Base-by-base conservation (phyloP, 768 basidiomycete genomes). In the Xerocomus spinulosus region DNA sequence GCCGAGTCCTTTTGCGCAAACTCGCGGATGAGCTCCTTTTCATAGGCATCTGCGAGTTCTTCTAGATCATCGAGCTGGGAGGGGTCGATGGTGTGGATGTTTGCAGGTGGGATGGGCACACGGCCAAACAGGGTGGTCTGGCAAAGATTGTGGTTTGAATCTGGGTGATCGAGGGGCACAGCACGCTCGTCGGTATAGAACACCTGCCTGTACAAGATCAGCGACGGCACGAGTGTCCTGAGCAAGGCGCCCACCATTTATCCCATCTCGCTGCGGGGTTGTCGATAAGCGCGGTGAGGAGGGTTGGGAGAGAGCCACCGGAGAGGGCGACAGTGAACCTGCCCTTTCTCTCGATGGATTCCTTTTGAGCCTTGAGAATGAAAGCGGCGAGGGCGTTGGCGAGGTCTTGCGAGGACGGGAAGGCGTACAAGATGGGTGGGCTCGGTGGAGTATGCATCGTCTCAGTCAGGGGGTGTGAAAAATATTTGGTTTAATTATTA, bases 171-270 rank as follows among this genome's bases (percentile, higher is more conserved):
- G 63, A 96, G 82, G 8, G 92, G 92, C 20, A 99, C 96, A 52
- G 83, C 81, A 45, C 96, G 88, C 71, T 99, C 96, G 68, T 99
- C 96, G 25, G 85, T 92, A 62, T 96, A 99, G 72, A 87, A 99
- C 60, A 98, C 83, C 54, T 97, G 93, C 96, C 95, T 98, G 64
- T 25, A 24, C 10, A 30, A 6, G 26, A 28, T 57, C 40, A 56
- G 50, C 12, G 6, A 5, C 1, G 36, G n/a, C 7, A 8, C 24
- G 3, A 4, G 8, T 7, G 6, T 28, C 26, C 6, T 12, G 13
- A 23, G n/a, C 29, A 48, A 18, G 26, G 25, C 15, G 72, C 76
- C 50, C 57, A 92, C 95, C 96, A 99, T 67, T 90, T 89, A 62
- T 93, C 83, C 95, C 96, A 99, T 67, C 85, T 86, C 15, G 92